A percentile compares a stretch with the other conserved stretches of the same genome.
phyloP scores from a whole-genome alignment of 1,284 basidiomycete genomes.

The Neolentinus lepideus region DNA sequence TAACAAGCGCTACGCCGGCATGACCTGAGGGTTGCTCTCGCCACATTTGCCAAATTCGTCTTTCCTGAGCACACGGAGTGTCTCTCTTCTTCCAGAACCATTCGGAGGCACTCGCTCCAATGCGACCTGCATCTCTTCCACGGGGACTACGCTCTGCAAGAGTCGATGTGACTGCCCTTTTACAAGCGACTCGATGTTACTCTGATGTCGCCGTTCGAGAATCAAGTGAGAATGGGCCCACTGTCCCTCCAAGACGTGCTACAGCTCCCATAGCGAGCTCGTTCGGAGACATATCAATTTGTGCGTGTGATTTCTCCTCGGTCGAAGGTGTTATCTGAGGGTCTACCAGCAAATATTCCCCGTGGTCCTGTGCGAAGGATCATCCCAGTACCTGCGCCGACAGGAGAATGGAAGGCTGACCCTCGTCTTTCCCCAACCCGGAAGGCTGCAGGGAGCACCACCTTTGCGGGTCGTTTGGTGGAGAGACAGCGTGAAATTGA shows the following conservation, averaged over 20 bases:
- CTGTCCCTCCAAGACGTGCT: neutral
- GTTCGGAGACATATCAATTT: conserved; percentile 28
- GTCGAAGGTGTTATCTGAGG: too few relatives aligned
- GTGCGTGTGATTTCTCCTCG: conserved; percentile 13
- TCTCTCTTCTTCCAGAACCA: neutral
- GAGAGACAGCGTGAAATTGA: neutral
- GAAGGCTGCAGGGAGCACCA: neutral
- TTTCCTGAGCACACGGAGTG: neutral
- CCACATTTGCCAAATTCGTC: neutral
- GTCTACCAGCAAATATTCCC: neutral
- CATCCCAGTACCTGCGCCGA: neutral
- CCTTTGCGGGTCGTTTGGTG: neutral
- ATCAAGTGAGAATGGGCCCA: neutral
- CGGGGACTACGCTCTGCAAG: neutral
- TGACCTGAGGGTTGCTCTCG: neutral
- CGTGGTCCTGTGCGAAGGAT: neutral
- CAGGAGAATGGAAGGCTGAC: neutral
- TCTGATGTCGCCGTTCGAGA: neutral
- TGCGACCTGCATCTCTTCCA: neutral
- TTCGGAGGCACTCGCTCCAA: neutral
- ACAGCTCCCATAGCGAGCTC: conserved; percentile 17
- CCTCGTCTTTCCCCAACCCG: neutral
- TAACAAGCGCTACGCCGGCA: neutral
- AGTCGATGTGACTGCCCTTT: neutral
- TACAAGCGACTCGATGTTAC: neutral